Base-by-base conservation (phyloP, 768 basidiomycete species). In the Leccinum boreale region DNA sequence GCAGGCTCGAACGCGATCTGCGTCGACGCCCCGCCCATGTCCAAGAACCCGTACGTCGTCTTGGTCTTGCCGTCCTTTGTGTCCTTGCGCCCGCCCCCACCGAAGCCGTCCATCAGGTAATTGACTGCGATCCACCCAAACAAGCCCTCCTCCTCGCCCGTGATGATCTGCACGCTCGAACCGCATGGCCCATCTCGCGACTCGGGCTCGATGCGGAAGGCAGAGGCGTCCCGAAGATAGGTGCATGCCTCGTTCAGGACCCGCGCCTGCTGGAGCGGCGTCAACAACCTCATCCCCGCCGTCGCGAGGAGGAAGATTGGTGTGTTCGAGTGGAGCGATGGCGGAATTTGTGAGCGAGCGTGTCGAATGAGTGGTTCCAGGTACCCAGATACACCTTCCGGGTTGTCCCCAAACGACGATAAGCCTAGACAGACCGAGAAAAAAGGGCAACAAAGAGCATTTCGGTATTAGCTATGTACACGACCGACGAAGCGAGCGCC, bases 61-160 rank as follows among this genome's bases (percentile, higher is more conserved):
- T 79, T 81, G 69, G 84, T 91, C 50, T 79, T 81, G 69, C 84
- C 80, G 52, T 81, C 69, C 50, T 49, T 57, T 44, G 42, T 5
- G n/a, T 19, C 42, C 42, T 44, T 44, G n/a, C n/a, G 9, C 42
- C n/a, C 42, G 50, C 21, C 9, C 0, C 80, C 79, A 1, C 78
- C 78, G 67, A 99, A 99, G 2, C 95, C 96, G 67, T 98, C 91
- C 92, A 98, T 95, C 50, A 98, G 86, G 72, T 99, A 98, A 74
- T 98, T 99, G 65, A 98, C 94, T 0, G 95, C 94, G 56, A 99
- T 94, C 97, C 97, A 99, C 0, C 97, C 97, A 73, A 94, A 98
- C 45, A 98, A 77, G 0, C 97, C 97, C 69, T 99, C 97, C 73
- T 99, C 97, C 73, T 98, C 95, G 58, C 97, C 97, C 3, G 92